A percentile compares a stretch with the other conserved stretches of the same genome.
These are phyloP conservation scores for Calvatia gigantea DNA, from an alignment of 768 basidiomycete genomes.

Conservation along the genomic window DNA sequence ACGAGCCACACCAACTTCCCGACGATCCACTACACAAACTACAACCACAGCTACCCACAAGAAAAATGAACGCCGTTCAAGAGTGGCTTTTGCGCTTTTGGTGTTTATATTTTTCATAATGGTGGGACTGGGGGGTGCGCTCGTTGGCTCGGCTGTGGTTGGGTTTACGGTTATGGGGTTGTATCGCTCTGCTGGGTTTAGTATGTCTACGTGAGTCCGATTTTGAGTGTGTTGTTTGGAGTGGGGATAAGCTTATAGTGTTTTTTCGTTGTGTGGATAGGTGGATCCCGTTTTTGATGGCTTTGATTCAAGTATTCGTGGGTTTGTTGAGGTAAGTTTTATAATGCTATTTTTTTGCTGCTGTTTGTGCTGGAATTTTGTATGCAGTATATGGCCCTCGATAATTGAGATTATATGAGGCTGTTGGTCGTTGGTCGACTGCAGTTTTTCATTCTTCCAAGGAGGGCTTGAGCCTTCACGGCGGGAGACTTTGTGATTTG, in stretches of 20 bases:
- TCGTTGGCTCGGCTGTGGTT: slow-evolving; percentile 42
- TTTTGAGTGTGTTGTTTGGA: too few species aligned
- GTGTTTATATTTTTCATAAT: slow-evolving; percentile 40
- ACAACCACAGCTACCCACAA: too few species aligned
- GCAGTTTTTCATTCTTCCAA: too few species aligned
- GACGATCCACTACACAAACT: slow-evolving; percentile 12
- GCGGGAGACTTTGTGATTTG: too few species aligned
- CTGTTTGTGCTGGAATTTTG: background rate
- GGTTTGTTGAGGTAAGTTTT: slow-evolving; percentile 36
- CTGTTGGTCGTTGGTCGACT: too few species aligned
- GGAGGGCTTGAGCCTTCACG: too few species aligned
- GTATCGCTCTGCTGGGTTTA: slow-evolving; percentile 40
- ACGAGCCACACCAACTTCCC: slow-evolving; percentile 15
- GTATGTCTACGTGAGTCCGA: slow-evolving; percentile 46
- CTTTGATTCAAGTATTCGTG: slow-evolving; percentile 37
- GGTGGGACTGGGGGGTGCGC: slow-evolving; percentile 41
- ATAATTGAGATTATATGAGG: slow-evolving; percentile 42
- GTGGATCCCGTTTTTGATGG: slow-evolving; percentile 46
- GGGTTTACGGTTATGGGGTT: slow-evolving; percentile 43
- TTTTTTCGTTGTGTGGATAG: slow-evolving; percentile 18
- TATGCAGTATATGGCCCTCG: slow-evolving; percentile 38
- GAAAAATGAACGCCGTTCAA: slow-evolving; percentile 39
- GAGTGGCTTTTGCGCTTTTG: slow-evolving; percentile 43
- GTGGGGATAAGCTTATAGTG: background rate
- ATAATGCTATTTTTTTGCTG: background rate